phyloP scores from a whole-genome alignment of 257 asterid species.

The Gentiana dahurica region DNA sequence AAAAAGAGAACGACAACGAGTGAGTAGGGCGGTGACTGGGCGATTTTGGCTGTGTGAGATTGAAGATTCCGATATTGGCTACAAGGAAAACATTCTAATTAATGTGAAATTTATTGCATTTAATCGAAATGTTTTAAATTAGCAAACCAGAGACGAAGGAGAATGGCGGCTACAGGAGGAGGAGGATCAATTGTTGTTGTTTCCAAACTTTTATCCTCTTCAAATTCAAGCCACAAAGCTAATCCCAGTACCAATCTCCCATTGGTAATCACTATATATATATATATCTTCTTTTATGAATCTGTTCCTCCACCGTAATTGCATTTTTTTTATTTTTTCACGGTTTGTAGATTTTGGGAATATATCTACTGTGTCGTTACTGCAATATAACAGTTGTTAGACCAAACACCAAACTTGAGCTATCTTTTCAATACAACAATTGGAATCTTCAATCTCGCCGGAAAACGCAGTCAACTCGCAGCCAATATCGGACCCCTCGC shows the following conservation, averaged over 20 bases:
- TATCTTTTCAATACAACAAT: slow-evolving; percentile 41
- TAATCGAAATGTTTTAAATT: slow-evolving; percentile 2
- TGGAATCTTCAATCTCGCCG: too few relatives aligned
- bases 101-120: too few relatives aligned
- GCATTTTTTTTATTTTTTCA: background rate
- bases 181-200: slow-evolving; percentile 20
- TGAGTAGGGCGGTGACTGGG: too few relatives aligned
- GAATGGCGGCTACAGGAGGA: slow-evolving; percentile 23
- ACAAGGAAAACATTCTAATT: background rate
- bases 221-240: slow-evolving; percentile 13
- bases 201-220: slow-evolving; percentile 23
- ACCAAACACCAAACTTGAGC: slow-evolving; percentile 20
- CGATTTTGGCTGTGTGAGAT: too few relatives aligned
- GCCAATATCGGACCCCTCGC: too few relatives aligned
- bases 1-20: too few relatives aligned
- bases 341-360: background rate
- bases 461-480: too few relatives aligned
- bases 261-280: slow-evolving; percentile 6
- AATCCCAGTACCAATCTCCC: slow-evolving; percentile 12
- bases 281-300: background rate
- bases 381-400: too few relatives aligned
- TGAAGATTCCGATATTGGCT: background rate
- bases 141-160: background rate
- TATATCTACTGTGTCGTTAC: background rate
- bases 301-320: background rate